Evolutionary conservation across 768 basidiomycete species (phyloP), one percentile per base, ranked within the genome.

Genomic region (Pisolithus tinctorius): DNA sequence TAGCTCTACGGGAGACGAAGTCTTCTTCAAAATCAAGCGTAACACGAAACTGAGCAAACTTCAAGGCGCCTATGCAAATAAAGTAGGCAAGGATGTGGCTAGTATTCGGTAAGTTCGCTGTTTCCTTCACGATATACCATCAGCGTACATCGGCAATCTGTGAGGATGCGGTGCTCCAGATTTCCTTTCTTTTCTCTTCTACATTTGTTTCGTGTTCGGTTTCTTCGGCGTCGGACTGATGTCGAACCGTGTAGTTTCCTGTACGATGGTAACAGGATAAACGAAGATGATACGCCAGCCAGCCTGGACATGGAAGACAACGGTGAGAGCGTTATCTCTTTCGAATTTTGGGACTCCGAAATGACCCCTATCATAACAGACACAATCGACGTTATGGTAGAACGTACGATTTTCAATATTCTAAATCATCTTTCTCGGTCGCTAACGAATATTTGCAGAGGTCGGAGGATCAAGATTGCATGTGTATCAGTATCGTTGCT

Each of bases 11-110:
- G 90, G 89, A 51, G 89, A 93, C 31, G 92, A 94, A 66, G 89
- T 95, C 26, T 95, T 88, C 71, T 96, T 96, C 80, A 95, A 96
- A 79, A 94, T 96, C 73, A 96, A 94, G 73, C 82, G 86, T 63
- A 88, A 79, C 69, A 94, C 93, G 41, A 93, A 87, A 74, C 71
- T 96, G 59, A 88, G 83, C 76, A 96, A 95, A 74, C 80, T 95
- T 25, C 89, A 93, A 66, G 88, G 82, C 54, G 93, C 93, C 41
- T 96, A 96, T 69, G 93, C 93, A 50, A 82, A 75, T 65, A 93
- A 93, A 63, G 91, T 95, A 14, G 93, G 93, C 52, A 93, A 93
- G 69, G 91, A 94, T 57, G 86, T 92, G 17, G 58, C 64, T 57
- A 88, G 84, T 62, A 93, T 96, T 63, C 86, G 93, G 93, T 95